A percentile compares a stretch with the other conserved stretches of the same genome.
Evolutionary conservation across 2,329 filamentous ascomycete species (phyloP).

Genomic region (Plenodomus biglobosus): DNA sequence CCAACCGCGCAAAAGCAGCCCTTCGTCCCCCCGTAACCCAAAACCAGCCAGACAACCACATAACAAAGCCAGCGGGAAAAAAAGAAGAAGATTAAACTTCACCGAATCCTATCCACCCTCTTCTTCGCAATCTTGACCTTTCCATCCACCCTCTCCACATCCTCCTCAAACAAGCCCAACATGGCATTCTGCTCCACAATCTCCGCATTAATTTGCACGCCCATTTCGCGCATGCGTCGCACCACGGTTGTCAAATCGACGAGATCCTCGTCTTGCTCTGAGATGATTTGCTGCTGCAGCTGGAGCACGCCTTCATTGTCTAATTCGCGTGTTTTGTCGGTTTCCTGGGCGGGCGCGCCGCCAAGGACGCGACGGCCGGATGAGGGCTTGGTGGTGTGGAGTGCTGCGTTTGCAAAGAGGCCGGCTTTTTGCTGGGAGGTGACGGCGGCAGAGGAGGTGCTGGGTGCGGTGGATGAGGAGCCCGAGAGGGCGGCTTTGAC

Average conservation of each 20-base stretch:
- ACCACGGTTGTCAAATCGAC: conserved; percentile 69
- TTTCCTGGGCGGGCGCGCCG: conserved; percentile 72
- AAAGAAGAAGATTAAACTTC: too few relatives aligned
- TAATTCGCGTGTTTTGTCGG: conserved; percentile 72
- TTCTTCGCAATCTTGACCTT: conserved; percentile 77
- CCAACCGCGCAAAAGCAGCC: too few relatives aligned
- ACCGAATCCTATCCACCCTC: conserved; percentile 64
- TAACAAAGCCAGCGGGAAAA: too few relatives aligned
- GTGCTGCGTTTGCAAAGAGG: conserved; percentile 35
- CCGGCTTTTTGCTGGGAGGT: conserved; percentile 41
- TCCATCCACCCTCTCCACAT: conserved; percentile 64
- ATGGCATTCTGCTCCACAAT: conserved; percentile 72
- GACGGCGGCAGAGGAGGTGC: conserved; percentile 36
- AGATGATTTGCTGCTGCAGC: conserved; percentile 72
- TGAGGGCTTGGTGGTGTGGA: conserved; percentile 17
- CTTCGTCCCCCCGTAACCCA: too few relatives aligned
- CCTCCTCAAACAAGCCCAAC: conserved; percentile 66
- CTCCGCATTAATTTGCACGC: conserved; percentile 73
- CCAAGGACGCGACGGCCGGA: conserved; percentile 69
- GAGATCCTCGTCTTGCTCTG: conserved; percentile 73
- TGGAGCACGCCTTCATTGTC: conserved; percentile 75
- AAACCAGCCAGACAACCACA: too few relatives aligned
- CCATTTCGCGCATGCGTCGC: conserved; percentile 74
- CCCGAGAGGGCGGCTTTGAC: conserved; percentile 51
- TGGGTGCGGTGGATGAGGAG: conserved; percentile 27